Evolutionary conservation across 2,329 filamentous ascomycete genomes (phyloP), one percentile per base, ranked within the genome.

Genomic region (Amesomyces nigricolor): DNA sequence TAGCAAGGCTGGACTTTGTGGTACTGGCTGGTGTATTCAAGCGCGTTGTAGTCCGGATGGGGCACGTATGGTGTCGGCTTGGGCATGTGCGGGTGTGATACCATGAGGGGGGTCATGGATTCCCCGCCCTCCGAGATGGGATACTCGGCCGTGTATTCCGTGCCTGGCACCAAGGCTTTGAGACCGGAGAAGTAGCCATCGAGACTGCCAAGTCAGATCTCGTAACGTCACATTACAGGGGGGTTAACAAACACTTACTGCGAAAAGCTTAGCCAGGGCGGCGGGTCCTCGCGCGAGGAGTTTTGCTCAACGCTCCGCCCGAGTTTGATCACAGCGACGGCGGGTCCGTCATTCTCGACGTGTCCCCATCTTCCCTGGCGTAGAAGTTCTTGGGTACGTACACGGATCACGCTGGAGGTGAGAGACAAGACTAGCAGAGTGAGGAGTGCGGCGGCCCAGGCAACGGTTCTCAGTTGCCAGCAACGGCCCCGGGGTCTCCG

Each of bases 181-280:
- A 96, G 77, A 5, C 91, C 91, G 40, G 87, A 84, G 70, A 89
- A 90, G 68, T 92, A 96, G 44, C 87, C 81, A 62, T 86, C 83
- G 53, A 96, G 83, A 63, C 92, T 95, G 60, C 32, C 35, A 0
- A 17, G 17, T 54, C 55, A 54, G 51, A 39, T 35, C 54, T 67
- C 57, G 65, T 56, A 19, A 19, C 43, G 5, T 16, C 32, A 32
- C 16, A 19, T 32, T 17, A 14, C 5, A 6, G 13, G 3, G 40
- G 5, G 14, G 30, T 1, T 35, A 35, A 11, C 19, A 22, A 11
- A 11, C 29, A 70, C 74, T 71, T 65, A 78, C 75, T 75, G 73
- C 45, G 66, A 69, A 58, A 71, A 76, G 46, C 65, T 67, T 14
- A 75, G 61, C 72, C 73, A 77, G 50, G 65, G 66, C 17, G 67